Evolutionary conservation across 257 asterid species (phyloP).

Genomic region (Gentiana straminea): DNA sequence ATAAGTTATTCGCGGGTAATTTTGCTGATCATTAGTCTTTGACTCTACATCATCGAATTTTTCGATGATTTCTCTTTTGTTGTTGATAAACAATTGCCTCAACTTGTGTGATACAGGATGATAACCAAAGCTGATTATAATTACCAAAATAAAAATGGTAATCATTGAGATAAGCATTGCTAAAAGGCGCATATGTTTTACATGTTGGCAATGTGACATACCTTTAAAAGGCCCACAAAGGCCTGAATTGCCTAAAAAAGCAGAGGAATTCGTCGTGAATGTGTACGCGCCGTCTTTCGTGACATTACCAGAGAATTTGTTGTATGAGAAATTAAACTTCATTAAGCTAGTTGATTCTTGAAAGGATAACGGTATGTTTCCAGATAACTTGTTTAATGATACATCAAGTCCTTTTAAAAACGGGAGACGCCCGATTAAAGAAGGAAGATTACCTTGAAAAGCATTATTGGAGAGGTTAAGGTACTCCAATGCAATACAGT

Average conservation of each 20-base stretch:
- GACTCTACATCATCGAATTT: slow-evolving; percentile 22
- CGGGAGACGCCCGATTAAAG: slow-evolving; percentile 41
- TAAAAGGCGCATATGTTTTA: slow-evolving; percentile 29
- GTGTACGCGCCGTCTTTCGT: slow-evolving; percentile 44
- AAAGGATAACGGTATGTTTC: slow-evolving; percentile 42
- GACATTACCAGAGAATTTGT: slow-evolving; percentile 41
- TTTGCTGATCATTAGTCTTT: slow-evolving; percentile 24
- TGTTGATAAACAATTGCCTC: slow-evolving; percentile 18
- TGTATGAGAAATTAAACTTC: slow-evolving; percentile 52
- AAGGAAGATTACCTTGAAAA: slow-evolving; percentile 46
- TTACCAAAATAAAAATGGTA: slow-evolving; percentile 43
- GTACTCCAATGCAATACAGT: slow-evolving; percentile 66
- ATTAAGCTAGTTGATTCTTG: slow-evolving; percentile 34
- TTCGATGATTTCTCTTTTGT: slow-evolving; percentile 5
- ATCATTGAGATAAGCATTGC: slow-evolving; percentile 62
- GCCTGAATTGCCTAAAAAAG: slow-evolving; percentile 35
- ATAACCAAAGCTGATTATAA: slow-evolving; percentile 17
- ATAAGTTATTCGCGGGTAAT: slow-evolving; percentile 56
- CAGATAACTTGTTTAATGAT: slow-evolving; percentile 42
- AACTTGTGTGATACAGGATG: slow-evolving; percentile 29
- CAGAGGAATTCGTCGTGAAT: slow-evolving; percentile 25
- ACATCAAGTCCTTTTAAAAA: slow-evolving; percentile 48
- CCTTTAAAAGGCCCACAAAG: slow-evolving; percentile 61
- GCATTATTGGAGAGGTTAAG: slow-evolving; percentile 41
- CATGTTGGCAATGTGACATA: slow-evolving; percentile 24